Evolutionary conservation across 2,329 filamentous ascomycete species (phyloP).

Genomic region (Trichothecium roseum): DNA sequence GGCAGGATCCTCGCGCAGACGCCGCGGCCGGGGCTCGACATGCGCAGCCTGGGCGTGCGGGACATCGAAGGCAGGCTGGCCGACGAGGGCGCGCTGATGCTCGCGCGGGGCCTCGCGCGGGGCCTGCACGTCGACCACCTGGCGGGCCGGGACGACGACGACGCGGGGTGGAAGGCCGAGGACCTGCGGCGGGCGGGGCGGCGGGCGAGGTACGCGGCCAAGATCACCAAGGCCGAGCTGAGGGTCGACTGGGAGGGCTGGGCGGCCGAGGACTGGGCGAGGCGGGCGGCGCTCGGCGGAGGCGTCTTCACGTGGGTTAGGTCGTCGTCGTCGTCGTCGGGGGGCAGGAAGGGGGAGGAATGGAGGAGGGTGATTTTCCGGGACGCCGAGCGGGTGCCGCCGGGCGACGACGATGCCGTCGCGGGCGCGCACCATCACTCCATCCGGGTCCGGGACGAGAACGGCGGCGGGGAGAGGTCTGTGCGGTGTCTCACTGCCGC

Average conservation of each 20-base stretch:
- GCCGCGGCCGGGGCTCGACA: constrained; percentile 43
- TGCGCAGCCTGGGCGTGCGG: constrained; percentile 29
- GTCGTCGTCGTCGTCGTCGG: no score
- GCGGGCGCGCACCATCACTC: neutral
- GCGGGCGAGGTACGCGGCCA: constrained; percentile 49
- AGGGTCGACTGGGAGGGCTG: constrained; percentile 50
- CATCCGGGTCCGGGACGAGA: constrained; percentile 10
- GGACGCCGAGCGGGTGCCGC: constrained; percentile 15
- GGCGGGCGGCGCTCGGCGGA: constrained; percentile 50
- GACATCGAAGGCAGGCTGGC: constrained; percentile 40
- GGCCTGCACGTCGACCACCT: constrained; percentile 56
- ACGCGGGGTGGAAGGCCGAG: constrained; percentile 18
- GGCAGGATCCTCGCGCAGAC: constrained; percentile 68
- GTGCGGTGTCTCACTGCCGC: neutral
- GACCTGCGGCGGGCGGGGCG: constrained; percentile 7
- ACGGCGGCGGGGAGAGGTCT: constrained; percentile 1
- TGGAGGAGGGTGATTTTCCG: constrained; percentile 28
- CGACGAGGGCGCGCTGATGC: constrained; percentile 56
- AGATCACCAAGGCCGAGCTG: constrained; percentile 56
- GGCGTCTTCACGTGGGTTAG: constrained; percentile 48
- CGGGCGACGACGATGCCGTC: constrained; percentile 6
- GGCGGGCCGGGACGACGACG: constrained; percentile 36
- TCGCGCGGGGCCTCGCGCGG: constrained; percentile 53
- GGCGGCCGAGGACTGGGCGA: constrained; percentile 41
- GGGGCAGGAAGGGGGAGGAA: constrained; percentile 8